Base-by-base conservation (phyloP, 1,139 yeast species). In the Citeromyces hawaiiensis region DNA sequence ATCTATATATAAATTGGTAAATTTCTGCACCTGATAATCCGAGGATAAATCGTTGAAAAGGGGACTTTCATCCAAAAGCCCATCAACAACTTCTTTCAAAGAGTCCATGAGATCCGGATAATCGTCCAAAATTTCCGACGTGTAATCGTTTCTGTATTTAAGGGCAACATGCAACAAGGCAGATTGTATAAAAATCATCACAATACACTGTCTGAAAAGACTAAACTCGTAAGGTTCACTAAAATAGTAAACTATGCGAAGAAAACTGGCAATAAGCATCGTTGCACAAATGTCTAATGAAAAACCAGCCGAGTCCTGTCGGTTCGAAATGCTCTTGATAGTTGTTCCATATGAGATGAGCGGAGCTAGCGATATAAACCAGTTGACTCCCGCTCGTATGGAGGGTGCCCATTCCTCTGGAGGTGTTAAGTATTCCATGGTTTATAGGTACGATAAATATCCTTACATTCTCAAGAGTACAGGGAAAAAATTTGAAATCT, bases 241-340 rank as follows among this genome's bases (percentile, higher is more conserved):
- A 45, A 79, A 59, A 60, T 81, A 87, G 61, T 83, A 87, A 41
- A 76, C 73, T 16, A 87, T 76, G 45, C 94, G 67, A 36, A 86
- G 60, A 4, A 79, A 72, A 38, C 86, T 73, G 1, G 95, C 82
- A 49, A 85, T 67, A 44, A 87, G 57, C 95, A 87, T 86, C 9
- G 94, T 83, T 13, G 88, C 91, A 59, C 96, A 87, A 11, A 87
- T 82, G 56, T 87, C 96, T 17, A 86, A 66, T 6, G 93, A 79
- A 54, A 86, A 86, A 23, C 96, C 96, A 29, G 72, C 66, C 2
- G 91, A 72, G 1, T 87, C 70, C 52, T 75, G 64, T 36, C 72
- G 70, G 39, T 68, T 63, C 48, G 76, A 69, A 13, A 87, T 85
- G 45, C 83, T 69, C 41, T 75, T 63, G 35, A 87, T 72, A 0